Evolutionary conservation across 495 filamentous ascomycete genomes (phyloP).

Genomic region (Filosporella fistucella): DNA sequence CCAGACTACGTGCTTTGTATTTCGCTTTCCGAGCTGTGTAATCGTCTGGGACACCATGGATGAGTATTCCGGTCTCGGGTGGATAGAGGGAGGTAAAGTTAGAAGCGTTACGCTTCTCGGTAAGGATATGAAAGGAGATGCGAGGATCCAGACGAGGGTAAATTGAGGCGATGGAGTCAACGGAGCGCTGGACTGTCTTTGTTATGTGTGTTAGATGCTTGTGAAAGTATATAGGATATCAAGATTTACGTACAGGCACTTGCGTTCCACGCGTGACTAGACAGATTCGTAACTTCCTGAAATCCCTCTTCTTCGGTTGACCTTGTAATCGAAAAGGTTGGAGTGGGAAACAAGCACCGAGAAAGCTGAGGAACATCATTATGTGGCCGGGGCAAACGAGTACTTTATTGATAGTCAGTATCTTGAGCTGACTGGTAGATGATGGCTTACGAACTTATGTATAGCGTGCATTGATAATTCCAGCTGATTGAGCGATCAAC

Average conservation of each 20-base stretch:
- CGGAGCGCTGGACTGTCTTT: not conserved
- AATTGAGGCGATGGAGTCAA: not conserved
- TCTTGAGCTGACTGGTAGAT: no score
- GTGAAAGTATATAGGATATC: not conserved
- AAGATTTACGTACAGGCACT: not conserved
- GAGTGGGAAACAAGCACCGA: no score
- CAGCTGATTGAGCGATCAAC: no score
- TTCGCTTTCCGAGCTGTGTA: not conserved
- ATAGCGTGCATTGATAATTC: no score
- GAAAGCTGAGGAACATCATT: no score
- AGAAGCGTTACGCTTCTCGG: not conserved
- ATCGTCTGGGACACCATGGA: not conserved
- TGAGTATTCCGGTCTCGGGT: not conserved
- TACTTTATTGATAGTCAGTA: no score
- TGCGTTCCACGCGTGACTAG: not conserved
- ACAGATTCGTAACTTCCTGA: not conserved
- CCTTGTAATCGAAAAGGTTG: not conserved
- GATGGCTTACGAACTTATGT: no score
- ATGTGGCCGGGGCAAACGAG: no score
- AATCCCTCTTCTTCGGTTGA: not conserved
- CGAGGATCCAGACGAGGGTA: not conserved
- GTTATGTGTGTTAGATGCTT: no score
- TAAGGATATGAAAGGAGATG: not conserved
- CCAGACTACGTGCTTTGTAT: conserved; percentile 4
- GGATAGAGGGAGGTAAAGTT: not conserved